Evolutionary conservation across 2,329 filamentous ascomycete species (phyloP).

Genomic region (Alternaria arborescens): DNA sequence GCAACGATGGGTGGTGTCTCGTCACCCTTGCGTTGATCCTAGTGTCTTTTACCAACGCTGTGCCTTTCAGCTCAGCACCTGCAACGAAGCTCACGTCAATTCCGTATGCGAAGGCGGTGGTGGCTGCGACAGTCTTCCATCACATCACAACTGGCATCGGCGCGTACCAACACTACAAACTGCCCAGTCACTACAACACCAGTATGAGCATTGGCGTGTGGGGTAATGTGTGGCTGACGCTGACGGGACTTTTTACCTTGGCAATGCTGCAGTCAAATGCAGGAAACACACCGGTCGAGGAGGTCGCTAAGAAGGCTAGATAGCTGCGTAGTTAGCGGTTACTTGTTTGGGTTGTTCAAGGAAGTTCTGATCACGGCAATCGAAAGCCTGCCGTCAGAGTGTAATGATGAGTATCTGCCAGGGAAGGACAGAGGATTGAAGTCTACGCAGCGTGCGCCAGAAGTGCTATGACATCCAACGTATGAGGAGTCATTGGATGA

Average conservation of each 20-base stretch:
- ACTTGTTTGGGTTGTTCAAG: background rate
- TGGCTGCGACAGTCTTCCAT: constrained; percentile 36
- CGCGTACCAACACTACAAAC: constrained; percentile 37
- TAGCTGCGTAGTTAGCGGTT: background rate
- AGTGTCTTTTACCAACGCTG: constrained; percentile 32
- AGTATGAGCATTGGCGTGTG: constrained; percentile 38
- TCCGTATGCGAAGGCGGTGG: constrained; percentile 31
- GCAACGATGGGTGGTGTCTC: constrained; percentile 39
- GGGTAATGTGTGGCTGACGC: constrained; percentile 37
- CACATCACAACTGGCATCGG: constrained; percentile 33
- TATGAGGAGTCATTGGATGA: background rate
- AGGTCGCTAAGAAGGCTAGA: constrained; percentile 22
- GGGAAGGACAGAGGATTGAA: background rate
- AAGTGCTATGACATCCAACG: background rate
- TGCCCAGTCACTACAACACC: constrained; percentile 35
- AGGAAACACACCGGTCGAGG: constrained; percentile 19
- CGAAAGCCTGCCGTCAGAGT: background rate
- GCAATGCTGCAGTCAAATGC: constrained; percentile 15
- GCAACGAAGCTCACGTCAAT: constrained; percentile 9
- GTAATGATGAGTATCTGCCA: background rate
- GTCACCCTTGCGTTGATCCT: constrained; percentile 36
- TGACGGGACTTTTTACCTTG: constrained; percentile 28
- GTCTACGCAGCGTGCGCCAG: background rate
- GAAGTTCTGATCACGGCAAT: background rate
- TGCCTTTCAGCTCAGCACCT: constrained; percentile 22